Percentiles rank a stretch among this genome's conserved stretches.
These are phyloP conservation scores for Termitomyces sp. DNA, from an alignment of 768 basidiomycete genomes.

Conservation along the genomic window DNA sequence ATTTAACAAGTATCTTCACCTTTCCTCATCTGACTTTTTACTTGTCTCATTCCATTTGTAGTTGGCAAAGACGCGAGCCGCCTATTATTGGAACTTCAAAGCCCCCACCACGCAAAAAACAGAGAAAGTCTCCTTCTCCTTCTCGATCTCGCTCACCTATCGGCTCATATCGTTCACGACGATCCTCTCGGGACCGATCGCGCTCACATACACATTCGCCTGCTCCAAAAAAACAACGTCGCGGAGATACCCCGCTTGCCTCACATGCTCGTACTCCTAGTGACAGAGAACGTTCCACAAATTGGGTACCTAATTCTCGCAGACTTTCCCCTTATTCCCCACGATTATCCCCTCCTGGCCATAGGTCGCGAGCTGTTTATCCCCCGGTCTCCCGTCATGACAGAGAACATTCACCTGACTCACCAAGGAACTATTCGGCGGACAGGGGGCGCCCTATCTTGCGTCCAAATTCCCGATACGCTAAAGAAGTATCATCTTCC, in stretches of 20 bases:
- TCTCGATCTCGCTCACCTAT: constrained; percentile 60
- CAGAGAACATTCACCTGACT: constrained; percentile 18
- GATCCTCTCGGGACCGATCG: constrained; percentile 61
- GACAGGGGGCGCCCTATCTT: constrained; percentile 11
- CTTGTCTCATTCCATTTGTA: constrained; percentile 19
- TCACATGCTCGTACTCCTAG: constrained; percentile 44
- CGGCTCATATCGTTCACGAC: constrained; percentile 59
- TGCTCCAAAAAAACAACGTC: constrained; percentile 46
- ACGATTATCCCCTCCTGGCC: neutral
- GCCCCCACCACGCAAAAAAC: constrained; percentile 37
- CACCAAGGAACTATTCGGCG: constrained; percentile 6
- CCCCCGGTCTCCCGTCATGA: constrained; percentile 13
- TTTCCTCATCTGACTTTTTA: neutral
- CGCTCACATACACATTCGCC: constrained; percentile 58
- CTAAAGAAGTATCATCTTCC: constrained; percentile 21
- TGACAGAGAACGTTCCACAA: constrained; percentile 33
- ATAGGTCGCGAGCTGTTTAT: neutral
- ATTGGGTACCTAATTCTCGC: constrained; percentile 18
- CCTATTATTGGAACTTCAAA: constrained; percentile 30
- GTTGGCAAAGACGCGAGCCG: constrained; percentile 63
- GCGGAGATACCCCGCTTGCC: constrained; percentile 42
- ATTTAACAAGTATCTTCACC: constrained; percentile 61
- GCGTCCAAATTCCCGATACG: constrained; percentile 17
- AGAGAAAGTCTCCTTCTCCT: constrained; percentile 44
- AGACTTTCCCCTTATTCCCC: constrained; percentile 8